Evolutionary conservation across 2,329 filamentous ascomycete genomes (phyloP).

Genomic region (Albifimbria verrucaria): DNA sequence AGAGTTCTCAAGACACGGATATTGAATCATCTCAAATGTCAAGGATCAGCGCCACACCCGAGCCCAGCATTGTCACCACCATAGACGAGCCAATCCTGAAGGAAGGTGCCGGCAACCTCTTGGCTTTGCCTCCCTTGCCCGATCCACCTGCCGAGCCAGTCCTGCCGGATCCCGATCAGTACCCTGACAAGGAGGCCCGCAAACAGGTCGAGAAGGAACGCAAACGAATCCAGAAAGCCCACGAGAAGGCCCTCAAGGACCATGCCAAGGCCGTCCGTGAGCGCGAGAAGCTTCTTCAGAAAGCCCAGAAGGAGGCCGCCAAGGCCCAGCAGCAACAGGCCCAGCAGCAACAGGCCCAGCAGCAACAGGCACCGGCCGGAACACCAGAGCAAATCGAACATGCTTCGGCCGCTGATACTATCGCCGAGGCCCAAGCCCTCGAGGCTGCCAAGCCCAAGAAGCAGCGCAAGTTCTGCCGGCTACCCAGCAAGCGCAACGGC

Average conservation of each 20-base stretch:
- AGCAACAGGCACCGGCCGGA: conserved; percentile 4
- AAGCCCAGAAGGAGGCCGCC: conserved; percentile 41
- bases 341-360: conserved; percentile 20
- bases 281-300: conserved; percentile 56
- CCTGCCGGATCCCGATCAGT: conserved; percentile 52
- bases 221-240: conserved; percentile 58
- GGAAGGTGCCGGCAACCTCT: conserved; percentile 7
- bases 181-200: conserved; percentile 60
- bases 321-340: conserved; percentile 39
- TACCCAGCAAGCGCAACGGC: conserved; percentile 56
- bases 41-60: no score
- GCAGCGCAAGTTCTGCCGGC: conserved; percentile 74
- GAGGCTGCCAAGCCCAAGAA: conserved; percentile 39
- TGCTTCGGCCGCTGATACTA: background rate
- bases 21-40: no score
- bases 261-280: conserved; percentile 62
- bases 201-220: conserved; percentile 69
- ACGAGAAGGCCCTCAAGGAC: conserved; percentile 64
- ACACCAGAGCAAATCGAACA: conserved; percentile 8
- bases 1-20: no score
- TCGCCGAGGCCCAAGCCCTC: conserved; percentile 7
- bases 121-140: conserved; percentile 39
- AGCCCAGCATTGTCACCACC: no score
- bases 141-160: conserved; percentile 44
- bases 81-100: no score